These are phyloP conservation scores for Claviceps sp. DNA, from an alignment of 2,329 filamentous ascomycete species.

Conservation along the genomic window DNA sequence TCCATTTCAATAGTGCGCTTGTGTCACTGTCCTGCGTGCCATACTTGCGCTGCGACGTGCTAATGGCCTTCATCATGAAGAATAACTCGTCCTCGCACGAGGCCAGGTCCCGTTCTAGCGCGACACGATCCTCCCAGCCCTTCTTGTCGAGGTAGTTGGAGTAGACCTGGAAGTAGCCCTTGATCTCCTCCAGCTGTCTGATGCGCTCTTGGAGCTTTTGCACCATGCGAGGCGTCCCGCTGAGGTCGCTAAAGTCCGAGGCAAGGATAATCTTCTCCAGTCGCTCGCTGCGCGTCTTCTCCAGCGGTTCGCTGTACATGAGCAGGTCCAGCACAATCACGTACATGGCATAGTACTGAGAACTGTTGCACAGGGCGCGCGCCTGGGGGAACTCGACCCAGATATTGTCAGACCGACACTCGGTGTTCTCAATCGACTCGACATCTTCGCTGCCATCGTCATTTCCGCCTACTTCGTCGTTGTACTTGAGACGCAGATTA, in stretches of 20 bases:
- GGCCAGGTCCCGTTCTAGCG: conserved; percentile 79
- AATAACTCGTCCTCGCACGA: conserved; percentile 93
- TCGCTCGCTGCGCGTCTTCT: conserved; percentile 92
- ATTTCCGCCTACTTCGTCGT: conserved; percentile 71
- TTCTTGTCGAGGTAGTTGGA: conserved; percentile 73
- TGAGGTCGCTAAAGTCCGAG: conserved; percentile 93
- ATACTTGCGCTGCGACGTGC: conserved; percentile 79
- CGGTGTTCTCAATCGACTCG: conserved; percentile 41
- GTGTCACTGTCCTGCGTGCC: conserved; percentile 57
- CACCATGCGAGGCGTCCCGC: conserved; percentile 87
- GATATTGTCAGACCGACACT: conserved; percentile 85
- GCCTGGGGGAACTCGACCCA: conserved; percentile 95
- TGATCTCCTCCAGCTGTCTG: conserved; percentile 88
- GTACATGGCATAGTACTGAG: conserved; percentile 95
- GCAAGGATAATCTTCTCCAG: conserved; percentile 98
- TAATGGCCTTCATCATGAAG: conserved; percentile 99
- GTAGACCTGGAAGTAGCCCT: conserved; percentile 88
- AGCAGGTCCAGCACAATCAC: conserved; percentile 93
- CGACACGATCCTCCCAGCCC: conserved; percentile 80
- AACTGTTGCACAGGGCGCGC: conserved; percentile 89
- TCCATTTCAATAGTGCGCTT: conserved; percentile 77
- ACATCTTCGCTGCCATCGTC: conserved; percentile 29
- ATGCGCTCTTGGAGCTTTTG: conserved; percentile 84
- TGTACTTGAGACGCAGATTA: conserved; percentile 89
- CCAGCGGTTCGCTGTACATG: conserved; percentile 88